phyloP scores from a whole-genome alignment of 2,329 filamentous ascomycete species.

The Scedosporium dehoogii region DNA sequence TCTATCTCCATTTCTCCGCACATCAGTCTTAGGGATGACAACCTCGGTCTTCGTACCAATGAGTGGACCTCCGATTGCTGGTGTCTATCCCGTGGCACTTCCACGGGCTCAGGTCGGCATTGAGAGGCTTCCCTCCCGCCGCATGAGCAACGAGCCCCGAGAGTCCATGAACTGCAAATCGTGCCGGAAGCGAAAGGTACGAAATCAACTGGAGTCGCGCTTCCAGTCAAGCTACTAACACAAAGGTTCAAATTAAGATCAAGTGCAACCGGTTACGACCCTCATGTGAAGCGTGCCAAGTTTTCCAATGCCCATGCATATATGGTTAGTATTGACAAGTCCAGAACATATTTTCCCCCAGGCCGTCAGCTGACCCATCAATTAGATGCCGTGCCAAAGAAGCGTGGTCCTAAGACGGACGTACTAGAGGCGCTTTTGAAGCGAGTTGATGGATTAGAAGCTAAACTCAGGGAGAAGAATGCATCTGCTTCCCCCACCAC shows the following conservation, averaged over 20 bases:
- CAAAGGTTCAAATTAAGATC: slow-evolving; percentile 45
- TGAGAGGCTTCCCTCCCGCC: slow-evolving; percentile 63
- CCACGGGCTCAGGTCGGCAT: slow-evolving; percentile 72
- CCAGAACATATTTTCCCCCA: too few species aligned
- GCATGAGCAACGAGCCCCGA: slow-evolving; percentile 63
- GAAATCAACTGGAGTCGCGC: not conserved
- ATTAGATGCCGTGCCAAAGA: slow-evolving; percentile 78
- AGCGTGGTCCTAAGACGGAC: slow-evolving; percentile 82
- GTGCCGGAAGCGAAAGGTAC: slow-evolving; percentile 81
- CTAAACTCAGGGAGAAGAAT: slow-evolving; percentile 63
- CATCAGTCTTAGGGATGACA: slow-evolving; percentile 23
- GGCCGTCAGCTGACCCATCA: not conserved
- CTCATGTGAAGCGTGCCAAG: slow-evolving; percentile 79
- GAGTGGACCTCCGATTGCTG: slow-evolving; percentile 30
- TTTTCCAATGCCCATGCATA: slow-evolving; percentile 79
- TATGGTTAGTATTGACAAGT: slow-evolving; percentile 53
- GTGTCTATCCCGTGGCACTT: slow-evolving; percentile 44
- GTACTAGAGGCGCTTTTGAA: slow-evolving; percentile 77
- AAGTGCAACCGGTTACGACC: slow-evolving; percentile 83
- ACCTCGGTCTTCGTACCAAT: slow-evolving; percentile 29
- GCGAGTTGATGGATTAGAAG: slow-evolving; percentile 76
- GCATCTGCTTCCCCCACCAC: slow-evolving; percentile 2
- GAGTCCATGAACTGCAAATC: slow-evolving; percentile 97
- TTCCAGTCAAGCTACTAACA: not conserved
- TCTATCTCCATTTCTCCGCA: not conserved